Percentiles rank a stretch among this genome's conserved stretches.
Evolutionary conservation across 129 eudicot species (phyloP).

Genomic region (Flaveria bidentis): DNA sequence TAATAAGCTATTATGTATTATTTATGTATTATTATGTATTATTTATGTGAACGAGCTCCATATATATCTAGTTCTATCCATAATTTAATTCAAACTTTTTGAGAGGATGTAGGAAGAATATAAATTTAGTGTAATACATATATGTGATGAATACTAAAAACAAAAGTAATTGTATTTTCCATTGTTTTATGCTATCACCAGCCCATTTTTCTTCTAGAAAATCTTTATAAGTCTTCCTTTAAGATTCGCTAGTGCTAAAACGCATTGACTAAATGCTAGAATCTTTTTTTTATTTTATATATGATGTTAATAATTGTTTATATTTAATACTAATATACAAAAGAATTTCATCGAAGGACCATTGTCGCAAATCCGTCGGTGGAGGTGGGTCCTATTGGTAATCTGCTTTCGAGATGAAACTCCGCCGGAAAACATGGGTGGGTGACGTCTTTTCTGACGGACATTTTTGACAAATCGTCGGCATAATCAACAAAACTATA

Average conservation of each 20-base stretch:
- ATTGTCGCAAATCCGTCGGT: too few species aligned
- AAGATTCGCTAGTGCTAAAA: constrained; percentile 11
- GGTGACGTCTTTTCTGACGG: too few species aligned
- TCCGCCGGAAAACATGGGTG: too few species aligned
- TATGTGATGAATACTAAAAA: constrained; percentile 26
- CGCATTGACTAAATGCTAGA: constrained; percentile 5
- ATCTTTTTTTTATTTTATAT: not conserved
- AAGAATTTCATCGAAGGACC: too few species aligned
- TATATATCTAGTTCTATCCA: too few species aligned
- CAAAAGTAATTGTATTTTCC: constrained; percentile 27
- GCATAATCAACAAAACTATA: too few species aligned
- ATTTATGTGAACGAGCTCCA: too few species aligned
- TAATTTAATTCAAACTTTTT: not conserved
- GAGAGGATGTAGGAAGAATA: not conserved
- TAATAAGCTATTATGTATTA: too few species aligned
- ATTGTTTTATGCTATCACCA: constrained; percentile 15
- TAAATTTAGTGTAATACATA: not conserved
- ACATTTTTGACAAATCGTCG: too few species aligned
- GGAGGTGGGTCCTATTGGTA: too few species aligned
- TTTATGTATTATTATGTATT: too few species aligned
- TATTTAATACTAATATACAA: not conserved
- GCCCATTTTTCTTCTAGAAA: constrained; percentile 6
- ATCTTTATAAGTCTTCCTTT: not conserved
- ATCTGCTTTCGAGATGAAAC: too few species aligned
- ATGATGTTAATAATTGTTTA: not conserved